Base-by-base conservation (phyloP, 169 alveolate genomes). In the Sarcocystis neurona region DNA sequence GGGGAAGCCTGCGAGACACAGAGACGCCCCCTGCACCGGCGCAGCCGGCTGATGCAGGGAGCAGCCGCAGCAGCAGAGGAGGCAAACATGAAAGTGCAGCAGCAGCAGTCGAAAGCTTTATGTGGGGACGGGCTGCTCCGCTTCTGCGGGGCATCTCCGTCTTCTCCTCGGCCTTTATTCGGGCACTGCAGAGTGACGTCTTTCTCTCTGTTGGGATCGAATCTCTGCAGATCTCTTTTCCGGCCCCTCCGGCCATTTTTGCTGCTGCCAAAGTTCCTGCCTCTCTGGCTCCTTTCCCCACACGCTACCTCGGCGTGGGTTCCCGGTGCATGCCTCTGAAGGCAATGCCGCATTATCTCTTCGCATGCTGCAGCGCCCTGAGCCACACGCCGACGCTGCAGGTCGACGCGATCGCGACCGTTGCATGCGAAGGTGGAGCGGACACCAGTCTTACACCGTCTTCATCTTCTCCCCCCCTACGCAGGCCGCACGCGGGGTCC, bases 221-320 rank as follows among this genome's bases (percentile, higher is more conserved):
- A 5, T 87, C 91, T 2, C 87, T 87, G 44, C 91, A 87, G 56
- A 44, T 87, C 44, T 74, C 91, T 39, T 74, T 87, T 47, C 87
- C 87, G 18, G 82, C 82, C 12, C 20, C 82, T 8, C 10, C 82
- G 32, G 82, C 82, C 0, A 39, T 72, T 20, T 56, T 72, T 23
- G 82, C 56, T 12, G 20, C 82, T 1, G 82, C 82, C 8, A 72
- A 72, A 37, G 56, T 72, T 56, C 82, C 82, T 39, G 82, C 56
- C 10, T 72, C 56, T 47, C 27, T 72, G 50, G 39, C 41, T 8
- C 82, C 82, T 37, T 72, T 72, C 53, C 82, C 82, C 20, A 72
- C 82, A 43, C 50, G 53, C 1, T 72, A 72, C 20, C 56, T 72
- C 20, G 56, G 58, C 41, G 56, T 72, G 23, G 58, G 58, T 2